Base-by-base conservation (phyloP, 345 rosid species). In the Eucalyptus sp. region DNA sequence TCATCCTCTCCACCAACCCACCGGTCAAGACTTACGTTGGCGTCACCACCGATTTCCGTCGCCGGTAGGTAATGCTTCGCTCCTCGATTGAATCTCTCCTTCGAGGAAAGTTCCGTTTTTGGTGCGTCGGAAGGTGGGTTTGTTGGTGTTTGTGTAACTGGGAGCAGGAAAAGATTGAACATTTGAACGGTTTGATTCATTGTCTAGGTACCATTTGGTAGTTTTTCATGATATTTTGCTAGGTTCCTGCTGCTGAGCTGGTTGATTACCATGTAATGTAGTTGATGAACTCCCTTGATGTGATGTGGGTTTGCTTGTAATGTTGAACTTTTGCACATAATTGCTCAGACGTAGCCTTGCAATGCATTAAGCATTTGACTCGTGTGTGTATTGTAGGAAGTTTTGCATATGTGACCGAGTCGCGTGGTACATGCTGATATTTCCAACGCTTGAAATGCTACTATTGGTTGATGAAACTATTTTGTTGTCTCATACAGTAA, bases 21-120 rank as follows among this genome's bases (percentile, higher is more conserved):
- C 98, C 98, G 33, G 91, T 96, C 94, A 97, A 95, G 89, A 97
- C 97, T 85, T 97, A 96, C 87, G 96, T 96, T 33, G 99, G 98
- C 22, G 94, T 92, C 94, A 95, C 98, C 92, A 95, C 84, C 89
- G 91, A 96, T 92, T 94, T 97, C 90, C n/a, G 92, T 89, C 96
- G 95, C 92, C 94, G 98, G 98, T 97, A 87, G 86, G 90, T 90
- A 86, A 13, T 76, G 84, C 5, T 41, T 41, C 25, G 48, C 48
- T 20, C 84, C 84, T 76, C 25, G 29, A 76, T 76, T 6, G 48
- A 20, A 41, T 76, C 84, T 76, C 16, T 76, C 48, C 44, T 76
- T 41, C 15, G 29, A 2, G 48, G 43, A 76, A 76, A 41, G 3
- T 20, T 76, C 2, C 1, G 44, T 76, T 76, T 41, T 37, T 76